A percentile compares a stretch with the other conserved stretches of the same genome.
These are phyloP conservation scores for Ogataea minuta DNA, from an alignment of 805 yeast genomes.

Conservation along the genomic window DNA sequence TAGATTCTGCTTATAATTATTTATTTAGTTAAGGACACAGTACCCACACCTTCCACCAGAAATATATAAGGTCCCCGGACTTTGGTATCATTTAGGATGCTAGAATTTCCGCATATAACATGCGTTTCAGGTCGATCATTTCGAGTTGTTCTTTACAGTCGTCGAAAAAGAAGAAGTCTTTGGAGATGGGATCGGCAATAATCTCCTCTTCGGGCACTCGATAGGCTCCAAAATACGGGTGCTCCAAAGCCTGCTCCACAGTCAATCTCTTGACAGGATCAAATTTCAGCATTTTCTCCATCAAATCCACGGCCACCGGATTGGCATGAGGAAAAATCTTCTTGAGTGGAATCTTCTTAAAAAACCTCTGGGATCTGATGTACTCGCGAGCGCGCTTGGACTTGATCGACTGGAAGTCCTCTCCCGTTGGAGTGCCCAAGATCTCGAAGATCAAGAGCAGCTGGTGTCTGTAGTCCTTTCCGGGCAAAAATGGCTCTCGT, in stretches of 20 bases:
- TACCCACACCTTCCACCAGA: constrained; percentile 3
- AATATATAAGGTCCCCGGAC: not conserved
- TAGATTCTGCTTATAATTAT: not conserved
- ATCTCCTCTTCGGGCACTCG: constrained; percentile 78
- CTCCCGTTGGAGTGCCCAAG: constrained; percentile 71
- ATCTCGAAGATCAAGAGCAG: constrained; percentile 62
- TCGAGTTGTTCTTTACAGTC: constrained; percentile 49
- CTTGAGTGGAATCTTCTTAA: constrained; percentile 52
- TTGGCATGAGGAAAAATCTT: constrained; percentile 49
- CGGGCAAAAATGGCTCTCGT: constrained; percentile 69
- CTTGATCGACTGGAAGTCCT: constrained; percentile 71
- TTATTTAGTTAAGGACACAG: constrained; percentile 7
- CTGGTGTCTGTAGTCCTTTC: constrained; percentile 71
- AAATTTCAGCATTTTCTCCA: constrained; percentile 73
- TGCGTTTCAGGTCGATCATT: constrained; percentile 48
- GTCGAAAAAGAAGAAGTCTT: constrained; percentile 56
- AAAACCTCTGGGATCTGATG: constrained; percentile 63
- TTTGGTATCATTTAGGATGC: constrained; percentile 16
- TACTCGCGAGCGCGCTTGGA: constrained; percentile 76
- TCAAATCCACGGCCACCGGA: constrained; percentile 54
- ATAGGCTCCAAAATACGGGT: constrained; percentile 69
- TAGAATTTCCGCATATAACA: constrained; percentile 53
- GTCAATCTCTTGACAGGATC: constrained; percentile 80
- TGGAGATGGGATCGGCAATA: constrained; percentile 48
- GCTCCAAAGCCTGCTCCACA: constrained; percentile 77